Evolutionary conservation across 352 stramenopile species (phyloP).

Genomic region (Aphanomyces euteiches): DNA sequence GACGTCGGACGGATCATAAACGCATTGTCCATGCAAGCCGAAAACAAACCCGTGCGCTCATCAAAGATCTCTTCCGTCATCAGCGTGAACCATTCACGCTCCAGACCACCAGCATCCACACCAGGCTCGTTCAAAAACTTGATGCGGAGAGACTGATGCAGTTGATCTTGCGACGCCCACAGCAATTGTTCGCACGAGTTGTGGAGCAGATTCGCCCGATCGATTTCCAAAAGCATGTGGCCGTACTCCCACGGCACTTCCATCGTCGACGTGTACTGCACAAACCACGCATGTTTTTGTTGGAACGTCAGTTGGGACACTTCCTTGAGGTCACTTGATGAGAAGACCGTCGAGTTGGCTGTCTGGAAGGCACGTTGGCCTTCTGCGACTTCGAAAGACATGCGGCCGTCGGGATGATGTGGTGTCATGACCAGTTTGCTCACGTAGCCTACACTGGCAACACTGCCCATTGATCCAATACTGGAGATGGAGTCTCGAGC

Average conservation of each 20-base stretch:
- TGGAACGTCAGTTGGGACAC: slow-evolving; percentile 70
- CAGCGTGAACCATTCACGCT: slow-evolving; percentile 89
- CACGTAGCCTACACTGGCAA: slow-evolving; percentile 45
- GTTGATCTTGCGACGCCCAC: slow-evolving; percentile 73
- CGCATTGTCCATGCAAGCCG: slow-evolving; percentile 60
- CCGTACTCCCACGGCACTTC: slow-evolving; percentile 84
- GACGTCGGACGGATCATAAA: slow-evolving; percentile 84
- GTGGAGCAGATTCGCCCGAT: slow-evolving; percentile 83
- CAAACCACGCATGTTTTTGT: slow-evolving; percentile 86
- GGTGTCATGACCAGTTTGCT: slow-evolving; percentile 71
- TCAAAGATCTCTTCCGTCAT: slow-evolving; percentile 89
- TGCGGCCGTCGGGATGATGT: slow-evolving; percentile 62
- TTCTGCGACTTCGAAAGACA: slow-evolving; percentile 69
- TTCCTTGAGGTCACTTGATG: slow-evolving; percentile 65
- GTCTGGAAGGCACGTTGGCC: slow-evolving; percentile 46
- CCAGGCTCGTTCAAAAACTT: slow-evolving; percentile 89
- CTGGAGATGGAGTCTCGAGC: slow-evolving; percentile 48
- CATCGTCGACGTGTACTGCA: slow-evolving; percentile 78
- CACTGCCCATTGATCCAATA: slow-evolving; percentile 20
- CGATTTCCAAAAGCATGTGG: slow-evolving; percentile 82
- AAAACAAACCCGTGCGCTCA: slow-evolving; percentile 76
- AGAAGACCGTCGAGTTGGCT: slow-evolving; percentile 54
- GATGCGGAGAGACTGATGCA: slow-evolving; percentile 84
- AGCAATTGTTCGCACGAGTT: slow-evolving; percentile 86
- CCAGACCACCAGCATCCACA: slow-evolving; percentile 87